Percentiles rank a stretch among this genome's conserved stretches.
Evolutionary conservation across 2,329 filamentous ascomycete genomes (phyloP).

Genomic region (Venturia effusa): DNA sequence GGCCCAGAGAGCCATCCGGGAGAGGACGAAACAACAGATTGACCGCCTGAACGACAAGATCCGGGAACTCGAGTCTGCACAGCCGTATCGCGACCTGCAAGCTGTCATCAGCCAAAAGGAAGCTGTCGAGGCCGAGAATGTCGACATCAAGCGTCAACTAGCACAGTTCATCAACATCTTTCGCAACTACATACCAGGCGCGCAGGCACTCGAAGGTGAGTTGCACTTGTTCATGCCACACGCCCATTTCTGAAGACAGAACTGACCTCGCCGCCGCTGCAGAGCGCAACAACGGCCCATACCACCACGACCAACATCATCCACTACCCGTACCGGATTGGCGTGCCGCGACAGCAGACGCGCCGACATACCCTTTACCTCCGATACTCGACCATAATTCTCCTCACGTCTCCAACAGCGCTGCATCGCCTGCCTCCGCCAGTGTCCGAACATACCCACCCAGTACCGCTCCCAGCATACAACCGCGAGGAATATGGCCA

Average conservation of each 20-base stretch:
- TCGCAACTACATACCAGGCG: constrained; percentile 41
- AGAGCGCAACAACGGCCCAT: constrained; percentile 33
- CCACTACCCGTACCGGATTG: neutral
- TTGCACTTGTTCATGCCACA: neutral
- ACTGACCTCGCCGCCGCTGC: constrained; percentile 39
- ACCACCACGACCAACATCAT: constrained; percentile 13
- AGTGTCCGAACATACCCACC: neutral
- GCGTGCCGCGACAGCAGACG: neutral
- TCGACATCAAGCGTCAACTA: constrained; percentile 61
- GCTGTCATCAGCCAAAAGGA: constrained; percentile 65
- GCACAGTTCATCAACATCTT: constrained; percentile 54
- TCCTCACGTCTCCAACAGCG: neutral
- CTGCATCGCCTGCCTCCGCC: neutral
- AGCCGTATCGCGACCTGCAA: constrained; percentile 77
- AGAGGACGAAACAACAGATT: constrained; percentile 72
- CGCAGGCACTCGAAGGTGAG: constrained; percentile 3
- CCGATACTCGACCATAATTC: constrained; percentile 1
- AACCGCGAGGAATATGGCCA: neutral
- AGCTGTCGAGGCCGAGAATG: constrained; percentile 66
- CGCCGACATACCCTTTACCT: neutral
- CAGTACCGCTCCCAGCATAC: neutral
- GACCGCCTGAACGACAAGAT: constrained; percentile 63
- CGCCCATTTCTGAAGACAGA: neutral
- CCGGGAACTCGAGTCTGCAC: constrained; percentile 63
- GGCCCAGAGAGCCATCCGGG: constrained; percentile 73